A percentile compares a stretch with the other conserved stretches of the same genome.
Conservation (phyloP, 225 moss, liverwort and hornwort species). For the Pleurozium schreberi region DNA sequence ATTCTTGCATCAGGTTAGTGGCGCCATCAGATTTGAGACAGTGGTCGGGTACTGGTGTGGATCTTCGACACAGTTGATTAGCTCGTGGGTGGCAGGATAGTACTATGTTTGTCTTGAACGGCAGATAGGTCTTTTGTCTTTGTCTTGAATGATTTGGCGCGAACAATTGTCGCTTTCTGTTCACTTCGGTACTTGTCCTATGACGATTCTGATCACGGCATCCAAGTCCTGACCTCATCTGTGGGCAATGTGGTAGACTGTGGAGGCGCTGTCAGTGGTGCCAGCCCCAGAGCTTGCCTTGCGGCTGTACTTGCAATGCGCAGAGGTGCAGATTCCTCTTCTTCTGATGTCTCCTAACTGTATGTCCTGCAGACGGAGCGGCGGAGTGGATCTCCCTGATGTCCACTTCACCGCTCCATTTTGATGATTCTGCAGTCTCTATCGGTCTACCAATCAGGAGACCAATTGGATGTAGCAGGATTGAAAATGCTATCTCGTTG, state of each 20-base stretch:
- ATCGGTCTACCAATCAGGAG: neutral
- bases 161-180: neutral
- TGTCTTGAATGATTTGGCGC: neutral
- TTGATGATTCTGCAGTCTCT: neutral
- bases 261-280: constrained; percentile 82
- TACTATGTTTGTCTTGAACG: neutral
- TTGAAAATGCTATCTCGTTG: neutral
- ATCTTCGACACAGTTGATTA: neutral
- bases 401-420: neutral
- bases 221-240: neutral
- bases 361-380: neutral
- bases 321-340: constrained; percentile 51
- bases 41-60: neutral
- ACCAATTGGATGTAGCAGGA: neutral
- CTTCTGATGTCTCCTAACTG: neutral
- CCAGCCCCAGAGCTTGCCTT: constrained; percentile 84
- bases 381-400: neutral
- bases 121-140: neutral
- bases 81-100: neutral
- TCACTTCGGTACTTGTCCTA: neutral
- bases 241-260: constrained; percentile 44
- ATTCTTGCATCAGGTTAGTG: constrained; percentile 87
- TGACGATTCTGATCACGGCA: neutral
- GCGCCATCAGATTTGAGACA: neutral
- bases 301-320: constrained; percentile 84